Evolutionary conservation across 306 rosid species (phyloP).

Genomic region (Quercus gilva): DNA sequence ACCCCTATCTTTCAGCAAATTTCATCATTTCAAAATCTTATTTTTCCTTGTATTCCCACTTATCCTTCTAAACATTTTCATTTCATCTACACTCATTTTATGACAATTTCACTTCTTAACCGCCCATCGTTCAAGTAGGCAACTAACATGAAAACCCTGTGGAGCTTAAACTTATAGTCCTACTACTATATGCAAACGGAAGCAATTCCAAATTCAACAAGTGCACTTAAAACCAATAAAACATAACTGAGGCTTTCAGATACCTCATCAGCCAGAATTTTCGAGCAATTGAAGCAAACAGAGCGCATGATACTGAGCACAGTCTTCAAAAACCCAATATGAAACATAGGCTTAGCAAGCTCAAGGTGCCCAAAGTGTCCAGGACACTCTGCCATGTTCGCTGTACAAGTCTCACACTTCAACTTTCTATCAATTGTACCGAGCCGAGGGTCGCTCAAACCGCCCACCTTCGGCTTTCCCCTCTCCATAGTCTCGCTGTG

Average conservation of each 20-base stretch:
- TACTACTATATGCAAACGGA: not conserved
- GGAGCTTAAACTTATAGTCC: not conserved
- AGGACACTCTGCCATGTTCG: constrained; percentile 96
- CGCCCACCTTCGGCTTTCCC: constrained; percentile 87
- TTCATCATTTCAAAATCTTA: no score
- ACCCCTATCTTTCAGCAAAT: no score
- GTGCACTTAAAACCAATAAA: not conserved
- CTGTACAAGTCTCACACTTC: constrained; percentile 97
- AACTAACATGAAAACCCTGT: not conserved
- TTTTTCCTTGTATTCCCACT: no score
- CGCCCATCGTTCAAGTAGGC: not conserved
- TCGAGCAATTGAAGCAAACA: constrained; percentile 96
- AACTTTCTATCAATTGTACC: constrained; percentile 91
- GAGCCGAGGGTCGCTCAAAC: constrained; percentile 87
- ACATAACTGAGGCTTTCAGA: not conserved
- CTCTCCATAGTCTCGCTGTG: constrained; percentile 88
- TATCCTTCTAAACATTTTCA: no score
- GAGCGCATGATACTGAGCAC: constrained; percentile 79
- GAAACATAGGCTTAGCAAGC: constrained; percentile 98
- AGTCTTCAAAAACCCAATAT: constrained; percentile 88
- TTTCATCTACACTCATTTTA: no score
- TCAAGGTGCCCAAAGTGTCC: constrained; percentile 97
- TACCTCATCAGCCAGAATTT: constrained; percentile 90
- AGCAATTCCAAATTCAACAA: not conserved
- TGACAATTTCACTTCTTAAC: no score